These are phyloP conservation scores for Wakefieldia striispora DNA, from an alignment of 768 basidiomycete genomes.

Conservation along the genomic window DNA sequence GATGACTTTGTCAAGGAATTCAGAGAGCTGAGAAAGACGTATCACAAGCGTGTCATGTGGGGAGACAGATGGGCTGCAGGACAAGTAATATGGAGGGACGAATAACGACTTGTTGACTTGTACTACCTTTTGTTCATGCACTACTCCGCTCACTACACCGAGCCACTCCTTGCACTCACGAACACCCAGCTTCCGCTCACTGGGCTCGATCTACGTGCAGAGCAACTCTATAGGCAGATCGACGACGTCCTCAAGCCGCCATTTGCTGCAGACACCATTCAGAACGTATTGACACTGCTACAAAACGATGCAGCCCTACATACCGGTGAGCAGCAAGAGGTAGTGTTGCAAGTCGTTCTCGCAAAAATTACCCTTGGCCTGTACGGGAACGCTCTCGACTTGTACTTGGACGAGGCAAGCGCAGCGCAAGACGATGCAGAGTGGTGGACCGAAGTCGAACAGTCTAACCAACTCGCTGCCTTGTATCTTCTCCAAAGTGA, in stretches of 20 bases:
- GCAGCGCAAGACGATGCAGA: conserved; percentile 73
- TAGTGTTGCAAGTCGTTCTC: conserved; percentile 37
- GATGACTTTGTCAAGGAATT: conserved; percentile 89
- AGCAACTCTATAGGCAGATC: conserved; percentile 10
- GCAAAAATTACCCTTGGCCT: conserved; percentile 52
- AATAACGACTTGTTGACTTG: conserved; percentile 31
- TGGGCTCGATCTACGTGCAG: conserved; percentile 9
- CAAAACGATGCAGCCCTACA: conserved; percentile 6
- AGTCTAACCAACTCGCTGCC: conserved; percentile 52
- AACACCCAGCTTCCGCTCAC: conserved; percentile 6
- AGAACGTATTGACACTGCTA: conserved; percentile 14
- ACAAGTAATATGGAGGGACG: conserved; percentile 83
- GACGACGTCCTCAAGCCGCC: conserved; percentile 23
- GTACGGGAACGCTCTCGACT: conserved; percentile 65
- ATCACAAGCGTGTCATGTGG: conserved; percentile 93
- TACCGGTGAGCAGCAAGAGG: conserved; percentile 1
- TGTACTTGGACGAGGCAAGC: conserved; percentile 63
- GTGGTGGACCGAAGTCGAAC: conserved; percentile 79
- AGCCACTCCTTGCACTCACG: conserved; percentile 21
- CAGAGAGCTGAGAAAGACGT: conserved; percentile 82
- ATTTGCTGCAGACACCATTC: conserved; percentile 15
- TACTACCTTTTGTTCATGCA: conserved; percentile 11
- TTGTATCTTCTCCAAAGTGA: conserved; percentile 79
- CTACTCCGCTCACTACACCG: conserved; percentile 30
- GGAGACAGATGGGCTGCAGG: conserved; percentile 82